Evolutionary conservation across 1,284 basidiomycete species (phyloP).

Genomic region (Farysia itapuensis): DNA sequence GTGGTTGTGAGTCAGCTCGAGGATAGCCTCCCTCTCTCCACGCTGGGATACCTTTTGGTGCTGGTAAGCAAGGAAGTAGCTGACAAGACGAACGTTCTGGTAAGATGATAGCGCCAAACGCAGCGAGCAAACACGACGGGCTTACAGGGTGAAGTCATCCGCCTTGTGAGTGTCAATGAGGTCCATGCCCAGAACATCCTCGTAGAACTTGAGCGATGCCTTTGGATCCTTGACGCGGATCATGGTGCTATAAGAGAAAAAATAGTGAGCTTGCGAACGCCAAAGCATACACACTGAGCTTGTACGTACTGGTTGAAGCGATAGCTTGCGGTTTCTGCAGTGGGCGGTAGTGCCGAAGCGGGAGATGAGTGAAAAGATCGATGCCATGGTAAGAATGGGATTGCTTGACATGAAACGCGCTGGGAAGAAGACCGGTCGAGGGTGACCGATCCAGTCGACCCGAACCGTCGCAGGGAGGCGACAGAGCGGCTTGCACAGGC

Average conservation of each 20-base stretch:
- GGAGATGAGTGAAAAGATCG: constrained; percentile 4
- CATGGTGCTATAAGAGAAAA: constrained; percentile 69
- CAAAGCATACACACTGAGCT: background rate
- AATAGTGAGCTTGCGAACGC: background rate
- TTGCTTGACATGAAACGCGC: no score
- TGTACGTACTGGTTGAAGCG: constrained; percentile 51
- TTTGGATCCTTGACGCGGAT: constrained; percentile 86
- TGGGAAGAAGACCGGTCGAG: no score
- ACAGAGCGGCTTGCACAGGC: no score
- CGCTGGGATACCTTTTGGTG: constrained; percentile 65
- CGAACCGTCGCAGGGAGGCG: no score
- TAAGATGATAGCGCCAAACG: background rate
- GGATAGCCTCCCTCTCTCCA: constrained; percentile 67
- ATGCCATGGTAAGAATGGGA: background rate
- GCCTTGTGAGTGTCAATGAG: constrained; percentile 64
- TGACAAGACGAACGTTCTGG: constrained; percentile 1
- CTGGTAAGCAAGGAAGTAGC: constrained; percentile 78
- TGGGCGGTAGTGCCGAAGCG: constrained; percentile 6
- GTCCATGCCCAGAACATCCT: constrained; percentile 78
- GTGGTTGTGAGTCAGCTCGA: constrained; percentile 50
- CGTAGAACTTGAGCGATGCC: constrained; percentile 52
- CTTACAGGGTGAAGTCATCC: constrained; percentile 63
- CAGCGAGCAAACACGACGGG: no score
- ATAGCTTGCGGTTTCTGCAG: constrained; percentile 52
- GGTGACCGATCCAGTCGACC: no score